phyloP scores from a whole-genome alignment of 352 stramenopile species.

The Phytophthora melonis region DNA sequence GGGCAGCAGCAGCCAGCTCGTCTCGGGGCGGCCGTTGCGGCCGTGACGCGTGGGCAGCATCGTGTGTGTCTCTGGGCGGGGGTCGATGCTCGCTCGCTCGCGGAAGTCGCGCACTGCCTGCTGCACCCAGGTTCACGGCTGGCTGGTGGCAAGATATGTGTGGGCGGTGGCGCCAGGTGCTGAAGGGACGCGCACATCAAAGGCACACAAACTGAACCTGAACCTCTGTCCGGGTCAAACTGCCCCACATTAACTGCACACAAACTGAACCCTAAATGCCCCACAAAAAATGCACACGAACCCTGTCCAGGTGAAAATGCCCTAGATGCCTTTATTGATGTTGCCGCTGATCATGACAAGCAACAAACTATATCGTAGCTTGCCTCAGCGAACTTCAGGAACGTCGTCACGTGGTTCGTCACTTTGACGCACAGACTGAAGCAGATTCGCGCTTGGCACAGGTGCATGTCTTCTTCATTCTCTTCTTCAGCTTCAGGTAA shows the following conservation, averaged over 20 bases:
- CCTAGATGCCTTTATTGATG: no score
- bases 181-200: slow-evolving; percentile 25
- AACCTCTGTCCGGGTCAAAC: background rate
- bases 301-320: no score
- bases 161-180: slow-evolving; percentile 15
- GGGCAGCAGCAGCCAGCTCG: slow-evolving; percentile 77
- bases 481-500: background rate
- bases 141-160: slow-evolving; percentile 15
- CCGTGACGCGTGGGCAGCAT: slow-evolving; percentile 52
- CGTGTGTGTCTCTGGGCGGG: background rate
- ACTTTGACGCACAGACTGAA: background rate
- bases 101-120: slow-evolving; percentile 29
- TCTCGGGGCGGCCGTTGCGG: slow-evolving; percentile 52
- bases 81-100: background rate
- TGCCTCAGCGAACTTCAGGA: slow-evolving; percentile 2
- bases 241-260: background rate
- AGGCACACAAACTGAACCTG: slow-evolving; percentile 6
- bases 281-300: no score
- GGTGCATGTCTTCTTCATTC: background rate
- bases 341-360: no score
- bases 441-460: background rate
- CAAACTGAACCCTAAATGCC: no score
- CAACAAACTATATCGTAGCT: no score
- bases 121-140: slow-evolving; percentile 7
- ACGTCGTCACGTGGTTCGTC: slow-evolving; percentile 20